Conservation (phyloP, 768 basidiomycete genomes). For the Agrocybe chaxingu region DNA sequence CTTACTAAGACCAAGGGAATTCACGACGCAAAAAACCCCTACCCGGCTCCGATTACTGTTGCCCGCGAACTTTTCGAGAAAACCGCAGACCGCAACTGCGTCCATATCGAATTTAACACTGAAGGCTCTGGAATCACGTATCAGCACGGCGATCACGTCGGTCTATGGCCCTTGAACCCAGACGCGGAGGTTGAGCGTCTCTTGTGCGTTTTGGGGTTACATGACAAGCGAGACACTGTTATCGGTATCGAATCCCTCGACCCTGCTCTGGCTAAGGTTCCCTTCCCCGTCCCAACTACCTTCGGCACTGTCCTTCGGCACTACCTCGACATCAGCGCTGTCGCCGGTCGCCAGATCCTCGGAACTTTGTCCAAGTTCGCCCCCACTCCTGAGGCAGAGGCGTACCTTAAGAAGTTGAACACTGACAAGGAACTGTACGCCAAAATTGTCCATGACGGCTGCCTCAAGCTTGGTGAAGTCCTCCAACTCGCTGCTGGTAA, state of each 20-base stretch:
- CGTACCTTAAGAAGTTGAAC: constrained; percentile 71
- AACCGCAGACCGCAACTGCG: constrained; percentile 81
- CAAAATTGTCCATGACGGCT: constrained; percentile 69
- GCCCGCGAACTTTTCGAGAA: constrained; percentile 82
- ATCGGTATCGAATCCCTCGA: constrained; percentile 97
- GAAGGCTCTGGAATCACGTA: constrained; percentile 97
- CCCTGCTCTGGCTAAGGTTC: constrained; percentile 95
- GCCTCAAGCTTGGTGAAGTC: constrained; percentile 90
- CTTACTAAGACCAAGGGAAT: constrained; percentile 92
- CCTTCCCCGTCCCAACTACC: constrained; percentile 96
- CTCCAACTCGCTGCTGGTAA: constrained; percentile 89
- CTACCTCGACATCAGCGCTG: constrained; percentile 95
- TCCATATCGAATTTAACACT: constrained; percentile 91
- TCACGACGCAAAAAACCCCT: constrained; percentile 98
- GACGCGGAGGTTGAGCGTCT: constrained; percentile 90
- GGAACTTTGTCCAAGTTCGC: constrained; percentile 86
- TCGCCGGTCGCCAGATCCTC: constrained; percentile 92
- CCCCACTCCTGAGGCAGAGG: constrained; percentile 74
- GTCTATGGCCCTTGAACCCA: constrained; percentile 95
- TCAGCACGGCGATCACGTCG: constrained; percentile 97
- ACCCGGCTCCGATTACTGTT: constrained; percentile 73
- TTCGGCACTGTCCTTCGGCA: constrained; percentile 91
- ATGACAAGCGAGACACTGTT: constrained; percentile 74
- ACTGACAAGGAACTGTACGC: constrained; percentile 87
- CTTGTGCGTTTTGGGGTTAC: constrained; percentile 80